These are phyloP conservation scores for Sphenostylis stenocarpa DNA, from an alignment of 306 rosid species.

Conservation along the genomic window DNA sequence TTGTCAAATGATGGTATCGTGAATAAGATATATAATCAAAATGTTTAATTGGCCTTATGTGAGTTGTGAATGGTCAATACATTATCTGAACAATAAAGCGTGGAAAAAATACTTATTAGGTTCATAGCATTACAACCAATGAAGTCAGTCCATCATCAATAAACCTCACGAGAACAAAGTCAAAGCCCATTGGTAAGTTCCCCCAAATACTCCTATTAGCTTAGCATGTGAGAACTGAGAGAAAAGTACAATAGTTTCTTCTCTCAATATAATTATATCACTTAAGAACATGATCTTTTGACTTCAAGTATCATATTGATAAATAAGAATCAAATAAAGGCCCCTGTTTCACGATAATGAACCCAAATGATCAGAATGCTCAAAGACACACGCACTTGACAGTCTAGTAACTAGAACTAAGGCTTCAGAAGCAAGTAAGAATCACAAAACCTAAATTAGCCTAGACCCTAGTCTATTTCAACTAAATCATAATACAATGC, in stretches of 20 bases:
- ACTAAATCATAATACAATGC: conserved; percentile 7
- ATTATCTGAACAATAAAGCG: conserved; percentile 11
- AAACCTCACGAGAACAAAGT: conserved; percentile 4
- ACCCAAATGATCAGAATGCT: neutral
- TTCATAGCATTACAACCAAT: neutral
- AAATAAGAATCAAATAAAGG: conserved; percentile 7
- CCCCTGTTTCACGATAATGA: neutral
- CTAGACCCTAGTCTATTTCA: neutral
- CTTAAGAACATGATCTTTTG: neutral
- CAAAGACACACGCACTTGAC: neutral
- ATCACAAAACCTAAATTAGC: conserved; percentile 12
- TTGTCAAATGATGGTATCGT: conserved; percentile 17
- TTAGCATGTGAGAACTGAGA: neutral
- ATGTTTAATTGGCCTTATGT: neutral
- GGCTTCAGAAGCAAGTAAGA: conserved; percentile 22
- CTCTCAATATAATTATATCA: conserved; percentile 11
- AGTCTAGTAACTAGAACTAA: conserved; percentile 4
- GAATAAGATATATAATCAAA: neutral
- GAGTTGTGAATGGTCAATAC: neutral
- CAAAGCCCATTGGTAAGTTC: neutral
- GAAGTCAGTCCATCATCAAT: neutral
- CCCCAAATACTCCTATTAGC: conserved; percentile 11
- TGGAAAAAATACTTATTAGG: neutral
- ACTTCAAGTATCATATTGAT: neutral
- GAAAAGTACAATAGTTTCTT: neutral